Evolutionary conservation across 768 basidiomycete species (phyloP), one percentile per base, ranked within the genome.

Genomic region (Tephrocybe rancida): DNA sequence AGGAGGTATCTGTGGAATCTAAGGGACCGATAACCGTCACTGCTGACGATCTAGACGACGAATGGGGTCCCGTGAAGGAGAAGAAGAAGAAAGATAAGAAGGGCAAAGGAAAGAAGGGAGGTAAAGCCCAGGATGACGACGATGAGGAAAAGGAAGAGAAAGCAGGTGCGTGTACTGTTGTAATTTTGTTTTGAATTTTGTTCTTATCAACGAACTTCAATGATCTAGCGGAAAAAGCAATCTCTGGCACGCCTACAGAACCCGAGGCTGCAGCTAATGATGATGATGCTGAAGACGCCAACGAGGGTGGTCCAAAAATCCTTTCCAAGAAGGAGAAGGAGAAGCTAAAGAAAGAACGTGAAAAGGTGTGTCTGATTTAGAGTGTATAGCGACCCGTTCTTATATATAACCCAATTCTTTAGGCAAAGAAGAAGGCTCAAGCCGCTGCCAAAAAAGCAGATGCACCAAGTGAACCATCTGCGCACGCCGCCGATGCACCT

Each of bases 321-420:
- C 71, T 97, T 30, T 87, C 88, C 16, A 98, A 98, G 76, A 97
- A 96, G 69, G 92, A 98, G 78, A 98, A 98, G 74, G 95, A 98
- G 69, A 87, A 87, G 67, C 76, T 96, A 56, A 98, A 98, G 83
- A 98, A 98, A 74, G 95, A 98, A 72, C 84, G 86, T 47, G 95
- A 97, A 76, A 97, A 97, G 88, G 94, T 88, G 35, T 44, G 64
- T 39, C 50, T 35, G 35, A 30, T 19, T 35, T 35, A 37, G 34
- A n/a, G n/a, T 51, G 44, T n/a, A n/a, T 46, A 26, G 55, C 32
- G 8, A 44, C n/a, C n/a, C n/a, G n/a, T 49, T 41, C 44, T 18
- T 42, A 21, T 32, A 16, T 16, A 9, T 13, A 37, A 6, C 4
- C 35, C 35, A 37, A 55, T 27, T 57, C 44, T 52, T 59, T 64